Base-by-base conservation (phyloP, 1,139 yeast species). In the Blastobotrys serpentis region DNA sequence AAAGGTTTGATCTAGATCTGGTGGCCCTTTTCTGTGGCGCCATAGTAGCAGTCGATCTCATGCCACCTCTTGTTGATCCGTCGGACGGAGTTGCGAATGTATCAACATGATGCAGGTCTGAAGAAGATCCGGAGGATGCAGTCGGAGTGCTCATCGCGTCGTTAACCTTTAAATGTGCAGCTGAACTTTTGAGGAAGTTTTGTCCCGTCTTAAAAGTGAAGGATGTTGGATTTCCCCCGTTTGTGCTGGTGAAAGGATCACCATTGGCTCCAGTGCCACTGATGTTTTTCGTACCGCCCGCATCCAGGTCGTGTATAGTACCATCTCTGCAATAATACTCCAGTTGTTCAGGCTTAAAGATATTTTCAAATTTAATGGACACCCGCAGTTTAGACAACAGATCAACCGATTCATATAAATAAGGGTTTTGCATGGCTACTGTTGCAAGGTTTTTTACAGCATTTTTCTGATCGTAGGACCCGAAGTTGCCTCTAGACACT, bases 401-500 rank as follows among this genome's bases (percentile, higher is more conserved):
- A 57, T 85, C 88, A 54, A 86, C 81, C 0, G 97, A 90, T 61
- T 88, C 97, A 77, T 94, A 89, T 45, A 88, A 75, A 63, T 75
- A 87, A 21, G 95, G 96, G 63, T 92, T 86, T 51, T 75, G 67
- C 52, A 79, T 78, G 49, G 88, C 71, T 0, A 94, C 86, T 55
- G 77, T 78, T 0, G 86, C 77, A 65, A 83, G 86, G 58, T 81
- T 77, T 45, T 82, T 70, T 0, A 85, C 78, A 48, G 95, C 82
- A 52, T 81, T 79, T 54, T 81, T 79, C 6, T 72, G 64, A 61
- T 85, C 40, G 19, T 18, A 19, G 10, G 16, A 18, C 11, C 16
- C 40, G 16, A 36, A 36, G 25, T 7, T 88, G 13, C 84, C 85
- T 8, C 74, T 65, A 7, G 76, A 75, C 17, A 68, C 68, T 61